Evolutionary conservation across 2,329 filamentous ascomycete genomes (phyloP), one percentile per base, ranked within the genome.

Genomic region (Colletotrichum tabaci): DNA sequence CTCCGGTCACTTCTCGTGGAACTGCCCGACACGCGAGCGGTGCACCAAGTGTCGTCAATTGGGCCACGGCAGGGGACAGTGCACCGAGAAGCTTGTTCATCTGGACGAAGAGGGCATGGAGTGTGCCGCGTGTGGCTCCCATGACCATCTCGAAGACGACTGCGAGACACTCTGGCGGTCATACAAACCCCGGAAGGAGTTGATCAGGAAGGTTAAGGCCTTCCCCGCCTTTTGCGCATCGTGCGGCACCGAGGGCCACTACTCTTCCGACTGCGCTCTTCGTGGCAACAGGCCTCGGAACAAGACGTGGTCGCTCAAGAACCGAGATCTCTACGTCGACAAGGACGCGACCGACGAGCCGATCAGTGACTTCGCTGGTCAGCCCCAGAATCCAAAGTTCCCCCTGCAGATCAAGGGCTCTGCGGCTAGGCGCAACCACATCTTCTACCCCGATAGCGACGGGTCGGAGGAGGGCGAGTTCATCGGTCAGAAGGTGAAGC

Each of bases 111-210:
- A 91, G 66, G 84, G 85, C 26, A 81, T 87, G 57, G 85, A 86
- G 3, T 94, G 92, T 77, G 88, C 88, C 13, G 82, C 90, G 44
- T 94, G 92, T 79, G 82, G 82, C 49, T 85, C 85, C 8, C 74
- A 76, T 3, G 83, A 86, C 10, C 92, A 94, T 75, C 75, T 86
- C 10, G 92, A 94, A 77, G 77, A 83, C 15, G 80, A 86, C 2
- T 94, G 92, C 78, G 85, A 87, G 64, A 82, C 85, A 58, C 81
- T 91, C 30, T 94, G 90, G 90, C 84, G 87, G 68, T 89, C 85
- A 21, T 91, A 87, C 77, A 78, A 81, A 15, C 84, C 83, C 2
- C 79, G 81, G 16, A 75, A 80, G 12, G 77, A 80, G 18, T 79
- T 79, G 16, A 80, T 85, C 60, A 83, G 82, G 68, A 89, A 84